Base-by-base conservation (phyloP, 345 rosid genomes). In the Pugionium dolabratum region DNA sequence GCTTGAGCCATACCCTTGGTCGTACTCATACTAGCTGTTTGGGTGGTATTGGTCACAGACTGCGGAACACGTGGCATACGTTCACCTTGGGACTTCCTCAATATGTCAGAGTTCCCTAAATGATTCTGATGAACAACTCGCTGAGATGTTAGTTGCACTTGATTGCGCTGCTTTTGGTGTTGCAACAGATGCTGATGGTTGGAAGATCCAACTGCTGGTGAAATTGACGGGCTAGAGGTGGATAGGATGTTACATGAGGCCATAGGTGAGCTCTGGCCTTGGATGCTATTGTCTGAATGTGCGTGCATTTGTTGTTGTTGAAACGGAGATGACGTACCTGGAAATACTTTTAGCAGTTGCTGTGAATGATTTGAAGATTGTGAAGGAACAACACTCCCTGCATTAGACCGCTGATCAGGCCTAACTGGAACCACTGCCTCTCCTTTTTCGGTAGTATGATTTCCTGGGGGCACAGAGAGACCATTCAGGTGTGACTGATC, bases 401-500 rank as follows among this genome's bases (percentile, higher is more conserved):
- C 73, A 71, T 76, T 80, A 56, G 83, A 75, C 61, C 86, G 85
- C 76, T 78, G 86, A 65, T 84, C 89, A 67, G 85, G 92, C 69
- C 79, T 81, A 78, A 81, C 68, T 62, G 82, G 80, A 79, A 79
- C 76, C 59, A 75, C 75, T 40, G 78, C 77, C 71, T 83, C 87
- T 68, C 91, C 95, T 72, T 95, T 89, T 71, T 87, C 96, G 2
- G 75, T 79, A 74, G 79, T 71, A 78, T 79, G 83, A 82, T 74
- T 88, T 70, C 83, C 85, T 51, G 83, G 72, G 73, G 84, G 45
- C 64, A 68, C 26, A 46, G 82, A 53, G 59, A 84, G 78, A 59
- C 95, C 97, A 82, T 91, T 95, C 53, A 76, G 67, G 70, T 76
- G 90, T 72, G 94, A 71, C 78, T 85, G 84, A 72, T 95, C 98